Percentiles rank a stretch among this genome's conserved stretches.
phyloP scores from a whole-genome alignment of 1,139 yeast species.

The Chernovozyma aurita region DNA sequence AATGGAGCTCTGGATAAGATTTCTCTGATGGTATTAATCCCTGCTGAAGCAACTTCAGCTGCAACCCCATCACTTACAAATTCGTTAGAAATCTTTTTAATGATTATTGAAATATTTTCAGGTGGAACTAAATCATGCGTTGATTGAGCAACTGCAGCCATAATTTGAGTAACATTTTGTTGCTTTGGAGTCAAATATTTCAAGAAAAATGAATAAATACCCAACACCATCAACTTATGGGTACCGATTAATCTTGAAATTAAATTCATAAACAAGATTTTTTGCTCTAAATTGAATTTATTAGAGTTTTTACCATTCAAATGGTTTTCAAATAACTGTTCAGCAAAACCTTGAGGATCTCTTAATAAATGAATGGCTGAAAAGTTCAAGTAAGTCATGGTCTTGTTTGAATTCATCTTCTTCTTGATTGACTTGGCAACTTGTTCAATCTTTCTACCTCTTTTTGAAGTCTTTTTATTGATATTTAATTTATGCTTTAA shows the following conservation, averaged over 20 bases:
- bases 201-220: conserved; percentile 81
- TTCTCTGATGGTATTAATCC: conserved; percentile 90
- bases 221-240: conserved; percentile 86
- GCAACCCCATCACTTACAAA: conserved; percentile 98
- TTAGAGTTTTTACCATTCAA: conserved; percentile 62
- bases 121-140: conserved; percentile 97
- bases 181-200: conserved; percentile 94
- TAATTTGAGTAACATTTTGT: conserved; percentile 85
- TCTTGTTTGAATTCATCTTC: conserved; percentile 48
- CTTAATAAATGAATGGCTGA: conserved; percentile 89
- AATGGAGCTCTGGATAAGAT: conserved; percentile 89
- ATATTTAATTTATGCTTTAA: conserved; percentile 77
- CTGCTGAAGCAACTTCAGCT: conserved; percentile 96
- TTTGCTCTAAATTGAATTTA: conserved; percentile 80
- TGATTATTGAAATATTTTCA: conserved; percentile 71
- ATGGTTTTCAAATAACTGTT: conserved; percentile 67
- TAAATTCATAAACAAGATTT: conserved; percentile 80
- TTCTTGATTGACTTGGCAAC: conserved; percentile 68
- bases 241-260: conserved; percentile 88
- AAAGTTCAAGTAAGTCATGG: conserved; percentile 81
- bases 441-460: conserved; percentile 70
- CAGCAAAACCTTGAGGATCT: conserved; percentile 98
- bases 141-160: conserved; percentile 97
- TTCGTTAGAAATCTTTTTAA: conserved; percentile 92
- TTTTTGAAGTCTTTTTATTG: conserved; percentile 76